Evolutionary conservation across 345 rosid species (phyloP).

Genomic region (Lepidium didymum): DNA sequence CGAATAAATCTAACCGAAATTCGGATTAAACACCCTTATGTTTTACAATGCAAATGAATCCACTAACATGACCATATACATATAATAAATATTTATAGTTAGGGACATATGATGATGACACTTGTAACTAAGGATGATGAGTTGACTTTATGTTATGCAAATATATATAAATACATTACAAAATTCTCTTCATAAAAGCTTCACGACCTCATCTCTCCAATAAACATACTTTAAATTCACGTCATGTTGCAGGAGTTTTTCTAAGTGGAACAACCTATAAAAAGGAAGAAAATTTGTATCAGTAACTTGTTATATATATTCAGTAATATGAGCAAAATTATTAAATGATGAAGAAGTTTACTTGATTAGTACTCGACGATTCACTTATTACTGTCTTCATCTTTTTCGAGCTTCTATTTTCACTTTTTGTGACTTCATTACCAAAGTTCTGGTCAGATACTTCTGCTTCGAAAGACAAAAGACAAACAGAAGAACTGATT

Average conservation of each 20-base stretch:
- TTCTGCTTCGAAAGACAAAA: neutral
- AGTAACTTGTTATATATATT: neutral
- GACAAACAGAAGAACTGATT: neutral
- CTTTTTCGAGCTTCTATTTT: constrained; percentile 28
- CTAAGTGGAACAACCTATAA: constrained; percentile 28
- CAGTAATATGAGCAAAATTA: neutral
- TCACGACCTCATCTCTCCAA: neutral
- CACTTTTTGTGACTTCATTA: constrained; percentile 42
- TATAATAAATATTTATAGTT: constrained; percentile 5
- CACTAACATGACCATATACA: constrained; percentile 2
- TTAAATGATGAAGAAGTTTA: neutral
- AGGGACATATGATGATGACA: constrained; percentile 4
- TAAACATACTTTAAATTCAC: neutral
- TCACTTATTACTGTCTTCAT: constrained; percentile 15
- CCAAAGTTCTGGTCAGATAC: constrained; percentile 84
- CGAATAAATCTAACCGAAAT: no score
- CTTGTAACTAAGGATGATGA: constrained; percentile 7
- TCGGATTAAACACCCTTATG: neutral
- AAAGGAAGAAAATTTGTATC: neutral
- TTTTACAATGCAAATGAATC: constrained; percentile 13
- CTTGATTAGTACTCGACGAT: constrained; percentile 24
- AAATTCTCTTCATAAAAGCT: constrained; percentile 14
- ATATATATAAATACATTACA: constrained; percentile 12
- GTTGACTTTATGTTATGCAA: neutral
- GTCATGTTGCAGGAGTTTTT: constrained; percentile 10